Conservation (phyloP, 768 basidiomycete genomes). For the Suillus placidus region DNA sequence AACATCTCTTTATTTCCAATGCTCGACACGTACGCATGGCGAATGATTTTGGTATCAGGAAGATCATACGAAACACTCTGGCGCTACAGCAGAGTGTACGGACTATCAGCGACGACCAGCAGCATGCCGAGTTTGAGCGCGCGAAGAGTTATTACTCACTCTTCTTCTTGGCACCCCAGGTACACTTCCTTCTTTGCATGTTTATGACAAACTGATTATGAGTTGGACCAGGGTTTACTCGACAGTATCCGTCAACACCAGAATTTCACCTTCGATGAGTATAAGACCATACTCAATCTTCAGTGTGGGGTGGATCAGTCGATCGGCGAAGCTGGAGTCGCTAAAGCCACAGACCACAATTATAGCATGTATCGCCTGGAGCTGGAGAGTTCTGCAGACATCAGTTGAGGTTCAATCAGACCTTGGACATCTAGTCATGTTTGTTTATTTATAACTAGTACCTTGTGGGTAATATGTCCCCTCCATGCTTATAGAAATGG, state of each 20-base stretch:
- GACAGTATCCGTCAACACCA: conserved; percentile 64
- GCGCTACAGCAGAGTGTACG: conserved; percentile 92
- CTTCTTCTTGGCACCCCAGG: conserved; percentile 75
- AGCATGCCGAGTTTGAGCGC: conserved; percentile 70
- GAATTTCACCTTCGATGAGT: conserved; percentile 87
- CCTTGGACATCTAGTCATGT: neutral
- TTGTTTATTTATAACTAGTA: conserved; percentile 16
- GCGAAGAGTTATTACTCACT: conserved; percentile 82
- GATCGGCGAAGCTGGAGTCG: conserved; percentile 50
- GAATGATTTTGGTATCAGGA: conserved; percentile 79
- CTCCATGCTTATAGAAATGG: neutral
- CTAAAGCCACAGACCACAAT: conserved; percentile 64
- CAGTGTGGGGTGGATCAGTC: conserved; percentile 82
- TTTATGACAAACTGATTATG: conserved; percentile 8
- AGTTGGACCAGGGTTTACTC: conserved; percentile 67
- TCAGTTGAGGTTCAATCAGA: conserved; percentile 17
- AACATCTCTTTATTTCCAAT: conserved; percentile 76
- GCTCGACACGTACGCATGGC: conserved; percentile 70
- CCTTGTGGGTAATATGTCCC: conserved; percentile 6
- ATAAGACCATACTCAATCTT: conserved; percentile 86
- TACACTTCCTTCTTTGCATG: conserved; percentile 29
- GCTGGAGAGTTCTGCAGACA: conserved; percentile 49
- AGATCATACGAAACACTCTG: conserved; percentile 86
- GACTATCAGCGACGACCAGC: conserved; percentile 62
- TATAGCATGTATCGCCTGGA: conserved; percentile 84